These are phyloP conservation scores for Leccinum imitatum DNA, from an alignment of 768 basidiomycete genomes.

Conservation along the genomic window DNA sequence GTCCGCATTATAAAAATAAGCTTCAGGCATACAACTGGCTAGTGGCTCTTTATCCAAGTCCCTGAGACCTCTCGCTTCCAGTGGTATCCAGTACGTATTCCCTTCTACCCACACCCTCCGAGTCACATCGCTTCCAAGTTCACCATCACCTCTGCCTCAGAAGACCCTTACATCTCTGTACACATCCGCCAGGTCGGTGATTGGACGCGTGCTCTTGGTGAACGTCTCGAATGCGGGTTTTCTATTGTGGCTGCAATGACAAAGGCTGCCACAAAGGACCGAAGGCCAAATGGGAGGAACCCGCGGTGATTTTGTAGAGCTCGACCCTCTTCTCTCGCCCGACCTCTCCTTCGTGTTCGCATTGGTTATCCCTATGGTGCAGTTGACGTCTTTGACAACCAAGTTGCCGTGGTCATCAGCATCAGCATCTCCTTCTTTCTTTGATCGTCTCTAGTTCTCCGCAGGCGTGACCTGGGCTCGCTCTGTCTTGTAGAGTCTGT, in stretches of 20 bases:
- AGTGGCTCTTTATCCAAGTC: conserved; percentile 86
- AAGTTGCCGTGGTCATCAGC: conserved; percentile 89
- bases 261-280: too few relatives aligned
- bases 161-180: conserved; percentile 54
- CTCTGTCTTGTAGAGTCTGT: conserved; percentile 86
- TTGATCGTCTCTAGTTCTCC: not conserved
- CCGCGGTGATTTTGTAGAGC: too few relatives aligned
- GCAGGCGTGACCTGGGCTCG: conserved; percentile 77
- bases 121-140: conserved; percentile 50
- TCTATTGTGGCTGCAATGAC: too few relatives aligned
- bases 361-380: too few relatives aligned
- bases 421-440: conserved; percentile 37
- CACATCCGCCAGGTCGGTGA: conserved; percentile 95
- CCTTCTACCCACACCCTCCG: not conserved
- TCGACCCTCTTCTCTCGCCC: too few relatives aligned
- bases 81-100: conserved; percentile 89
- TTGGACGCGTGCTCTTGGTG: conserved; percentile 80
- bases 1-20: conserved; percentile 87
- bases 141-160: conserved; percentile 89
- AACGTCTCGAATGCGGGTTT: conserved; percentile 53
- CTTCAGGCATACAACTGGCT: conserved; percentile 88
- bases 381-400: conserved; percentile 57
- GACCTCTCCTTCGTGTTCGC: too few relatives aligned
- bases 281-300: too few relatives aligned
- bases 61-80: conserved; percentile 82